Percentiles rank a stretch among this genome's conserved stretches.
These are phyloP conservation scores for Castanospermum australe DNA, from an alignment of 306 rosid genomes.

Conservation along the genomic window DNA sequence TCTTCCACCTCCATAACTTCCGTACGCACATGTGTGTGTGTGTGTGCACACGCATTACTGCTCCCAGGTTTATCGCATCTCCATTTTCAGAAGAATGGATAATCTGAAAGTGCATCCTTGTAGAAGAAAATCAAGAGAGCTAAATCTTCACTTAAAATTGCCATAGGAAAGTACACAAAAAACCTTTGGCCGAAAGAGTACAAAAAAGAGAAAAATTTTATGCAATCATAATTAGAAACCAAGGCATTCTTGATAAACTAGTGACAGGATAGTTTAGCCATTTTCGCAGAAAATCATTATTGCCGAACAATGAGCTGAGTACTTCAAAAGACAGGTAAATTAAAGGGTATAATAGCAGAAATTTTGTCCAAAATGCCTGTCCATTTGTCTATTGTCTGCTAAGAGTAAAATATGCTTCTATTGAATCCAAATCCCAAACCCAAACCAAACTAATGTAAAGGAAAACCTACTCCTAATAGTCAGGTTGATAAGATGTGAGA, in stretches of 20 bases:
- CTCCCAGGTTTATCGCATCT: not conserved
- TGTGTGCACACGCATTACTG: not conserved
- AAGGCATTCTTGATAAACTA: not conserved
- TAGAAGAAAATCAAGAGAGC: too few species aligned
- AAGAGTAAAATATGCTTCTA: not conserved
- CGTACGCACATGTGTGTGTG: too few species aligned
- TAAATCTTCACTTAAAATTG: not conserved
- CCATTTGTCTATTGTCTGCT: not conserved
- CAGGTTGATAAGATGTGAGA: not conserved
- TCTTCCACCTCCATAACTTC: not conserved
- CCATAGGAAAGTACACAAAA: not conserved
- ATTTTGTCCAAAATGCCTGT: not conserved
- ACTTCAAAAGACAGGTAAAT: constrained; percentile 8
- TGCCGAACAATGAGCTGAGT: not conserved
- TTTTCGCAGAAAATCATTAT: not conserved
- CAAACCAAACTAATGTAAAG: not conserved
- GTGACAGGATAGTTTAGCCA: not conserved
- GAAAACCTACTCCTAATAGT: not conserved
- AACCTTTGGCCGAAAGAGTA: not conserved
- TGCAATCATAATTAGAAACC: not conserved
- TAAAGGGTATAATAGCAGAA: not conserved
- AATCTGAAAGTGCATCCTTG: not conserved
- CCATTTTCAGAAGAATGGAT: not conserved
- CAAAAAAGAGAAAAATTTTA: not conserved
- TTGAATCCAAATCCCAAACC: constrained; percentile 5